Base-by-base conservation (phyloP, 495 filamentous ascomycete species). In the Letharia columbiana region DNA sequence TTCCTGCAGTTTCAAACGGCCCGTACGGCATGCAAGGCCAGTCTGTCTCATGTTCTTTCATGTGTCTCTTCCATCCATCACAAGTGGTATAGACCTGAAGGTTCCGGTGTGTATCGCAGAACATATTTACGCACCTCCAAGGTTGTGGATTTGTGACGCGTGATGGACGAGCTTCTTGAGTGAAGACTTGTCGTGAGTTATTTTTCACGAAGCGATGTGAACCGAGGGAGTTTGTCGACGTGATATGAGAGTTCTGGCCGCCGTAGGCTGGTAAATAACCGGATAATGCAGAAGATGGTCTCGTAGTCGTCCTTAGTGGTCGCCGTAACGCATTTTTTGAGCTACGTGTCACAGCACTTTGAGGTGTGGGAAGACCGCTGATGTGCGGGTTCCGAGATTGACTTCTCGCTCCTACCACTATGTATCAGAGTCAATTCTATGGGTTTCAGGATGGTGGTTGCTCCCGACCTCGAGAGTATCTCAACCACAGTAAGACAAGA, bases 11-110 rank as follows among this genome's bases (percentile, higher is more conserved):
- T 18, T 56, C 52, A 4, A 33, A 18, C 4, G 12, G 28, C 4
- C 52, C 52, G 6, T 56, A 17, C 31, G 52, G 52, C 52, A 56
- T 56, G 52, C 52, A 56, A 56, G 31, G 52, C 52, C 52, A 56
- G 10, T 39, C 41, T 40, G 45, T 57, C 18, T 65, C 52, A 31
- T 65, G 63, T 31, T 65, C 63, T 33, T 44, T 65, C 31, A 58
- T 57, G 31, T 65, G 63, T 45, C 63, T 65, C 42, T 65, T 65
- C 54, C 52, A 65, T 23, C 13, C 63, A 12, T 65, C 63, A 44
- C 63, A 59, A 11, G 52, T 65, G 3, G 9, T 39, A 39, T 59
- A 57, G 54, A 20, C 37, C 28, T 59, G 17, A 39, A 33, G 52
- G 28, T 59, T 31, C 13, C 9, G 17, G 41, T 65, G 41, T 17